Base-by-base conservation (phyloP, 192 early-diverging fungal genomes). In the Geranomyces michiganensis region DNA sequence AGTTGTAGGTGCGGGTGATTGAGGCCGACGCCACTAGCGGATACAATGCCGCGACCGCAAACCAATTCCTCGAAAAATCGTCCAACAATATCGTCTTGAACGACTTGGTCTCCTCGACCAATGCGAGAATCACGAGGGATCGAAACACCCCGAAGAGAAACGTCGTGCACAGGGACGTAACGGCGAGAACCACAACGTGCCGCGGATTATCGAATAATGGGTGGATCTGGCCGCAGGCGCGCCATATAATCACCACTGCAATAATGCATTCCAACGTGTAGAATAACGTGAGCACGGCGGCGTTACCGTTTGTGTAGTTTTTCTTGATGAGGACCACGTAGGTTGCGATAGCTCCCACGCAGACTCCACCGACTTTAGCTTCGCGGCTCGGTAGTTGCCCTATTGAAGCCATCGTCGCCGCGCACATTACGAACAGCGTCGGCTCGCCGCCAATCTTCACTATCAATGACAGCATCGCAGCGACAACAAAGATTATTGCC, bases 51-150 rank as follows among this genome's bases (percentile, higher is more conserved):
- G 58, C 2, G 17, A 60, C 29, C 5, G 21, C 58, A 29, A 60
- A 29, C 58, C 58, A 60, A 60, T 60, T 33, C 12, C 58, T 4
- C 3, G 58, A 29, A 29, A 60, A 60, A 60, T 60, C 58, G 17
- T 27, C 58, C 31, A 27, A 9, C 8, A 60, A 27, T 19, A 60
- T 7, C 12, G 4, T 7, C 4, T 19, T 19, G 5, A 26, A 8
- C 7, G 58, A 19, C n/a, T n/a, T n/a, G n/a, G n/a, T n/a, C n/a
- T 31, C 58, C 58, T 33, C 17, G 7, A 31, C 15, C 17, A 60
- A 4, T 60, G 15, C 17, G 21, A 26, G 17, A 29, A 29, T 5
- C 7, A 60, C 19, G 15, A 29, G 12, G 58, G 12, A 8, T 19
- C 58, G 24, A 8, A 60, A 30, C 5, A 6, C 19, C 8, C 29